phyloP scores from a whole-genome alignment of 257 asterid genomes.

The Solanum medicagineum region DNA sequence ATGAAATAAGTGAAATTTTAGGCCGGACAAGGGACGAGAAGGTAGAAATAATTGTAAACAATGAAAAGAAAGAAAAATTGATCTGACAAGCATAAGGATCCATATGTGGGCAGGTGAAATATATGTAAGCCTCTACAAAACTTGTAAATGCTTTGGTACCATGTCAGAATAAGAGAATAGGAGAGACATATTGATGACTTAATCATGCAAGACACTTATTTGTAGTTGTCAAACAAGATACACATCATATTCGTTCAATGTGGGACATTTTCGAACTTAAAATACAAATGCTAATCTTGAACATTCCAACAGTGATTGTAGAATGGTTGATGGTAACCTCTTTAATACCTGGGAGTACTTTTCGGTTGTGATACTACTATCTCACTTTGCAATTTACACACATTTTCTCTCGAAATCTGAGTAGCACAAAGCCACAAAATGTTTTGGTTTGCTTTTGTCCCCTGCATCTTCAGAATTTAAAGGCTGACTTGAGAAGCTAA shows the following conservation, averaged over 20 bases:
- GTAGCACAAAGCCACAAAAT: neutral
- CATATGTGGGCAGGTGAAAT: neutral
- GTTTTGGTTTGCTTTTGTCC: neutral
- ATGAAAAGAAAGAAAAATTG: neutral
- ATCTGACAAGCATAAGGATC: neutral
- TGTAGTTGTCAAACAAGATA: neutral
- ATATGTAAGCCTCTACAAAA: neutral
- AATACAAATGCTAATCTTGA: neutral
- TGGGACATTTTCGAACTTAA: neutral
- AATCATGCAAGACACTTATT: neutral
- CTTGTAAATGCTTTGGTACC: neutral
- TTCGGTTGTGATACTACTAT: neutral
- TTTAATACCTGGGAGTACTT: neutral
- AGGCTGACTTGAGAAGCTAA: neutral
- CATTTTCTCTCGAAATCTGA: neutral
- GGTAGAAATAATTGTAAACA: neutral
- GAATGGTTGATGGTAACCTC: neutral
- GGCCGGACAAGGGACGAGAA: neutral
- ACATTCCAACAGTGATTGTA: neutral
- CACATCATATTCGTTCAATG: neutral
- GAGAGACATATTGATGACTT: neutral
- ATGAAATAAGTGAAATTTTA: neutral
- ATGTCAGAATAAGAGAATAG: neutral
- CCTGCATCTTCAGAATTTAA: neutral
- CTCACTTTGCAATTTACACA: neutral